Percentiles rank a stretch among this genome's conserved stretches.
Conservation (phyloP, 1,284 basidiomycete genomes). For the Naganishia liquefaciens region DNA sequence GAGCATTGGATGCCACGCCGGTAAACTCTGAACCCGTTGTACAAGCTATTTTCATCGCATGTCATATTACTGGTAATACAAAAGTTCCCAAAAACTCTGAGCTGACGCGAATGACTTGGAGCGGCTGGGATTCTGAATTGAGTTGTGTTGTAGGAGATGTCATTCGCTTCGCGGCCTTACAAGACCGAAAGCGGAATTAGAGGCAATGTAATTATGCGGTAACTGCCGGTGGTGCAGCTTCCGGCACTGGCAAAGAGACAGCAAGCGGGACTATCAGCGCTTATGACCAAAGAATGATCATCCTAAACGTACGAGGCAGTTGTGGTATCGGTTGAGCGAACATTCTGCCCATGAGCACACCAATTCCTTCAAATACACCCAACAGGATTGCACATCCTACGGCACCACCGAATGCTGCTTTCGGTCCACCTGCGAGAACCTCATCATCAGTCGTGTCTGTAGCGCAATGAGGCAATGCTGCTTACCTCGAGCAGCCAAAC, state of each 20-base stretch:
- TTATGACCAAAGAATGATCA: background rate
- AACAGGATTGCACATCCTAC: constrained; percentile 95
- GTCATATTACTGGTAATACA: constrained; percentile 25
- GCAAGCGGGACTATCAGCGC: background rate
- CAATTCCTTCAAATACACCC: constrained; percentile 86
- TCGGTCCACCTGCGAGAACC: constrained; percentile 76
- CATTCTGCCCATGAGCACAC: constrained; percentile 52
- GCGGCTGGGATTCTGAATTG: background rate
- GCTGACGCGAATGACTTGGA: background rate
- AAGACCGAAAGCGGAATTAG: too few species aligned
- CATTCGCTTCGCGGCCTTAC: background rate
- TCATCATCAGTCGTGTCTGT: background rate
- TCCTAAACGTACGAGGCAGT: constrained; percentile 46
- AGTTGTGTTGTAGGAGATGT: background rate
- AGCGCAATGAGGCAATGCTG: constrained; percentile 41
- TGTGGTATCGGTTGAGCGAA: constrained; percentile 53
- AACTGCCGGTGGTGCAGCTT: constrained; percentile 42
- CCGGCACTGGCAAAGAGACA: constrained; percentile 37
- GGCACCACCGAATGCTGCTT: constrained; percentile 83
- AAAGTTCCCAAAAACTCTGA: background rate
- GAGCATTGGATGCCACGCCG: background rate
- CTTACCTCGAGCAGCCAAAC: constrained; percentile 88
- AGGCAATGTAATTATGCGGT: constrained; percentile 20
- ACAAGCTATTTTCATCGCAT: background rate
- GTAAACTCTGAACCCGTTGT: background rate